These are phyloP conservation scores for Thelephora ganbajun DNA, from an alignment of 768 basidiomycete species.

Conservation along the genomic window DNA sequence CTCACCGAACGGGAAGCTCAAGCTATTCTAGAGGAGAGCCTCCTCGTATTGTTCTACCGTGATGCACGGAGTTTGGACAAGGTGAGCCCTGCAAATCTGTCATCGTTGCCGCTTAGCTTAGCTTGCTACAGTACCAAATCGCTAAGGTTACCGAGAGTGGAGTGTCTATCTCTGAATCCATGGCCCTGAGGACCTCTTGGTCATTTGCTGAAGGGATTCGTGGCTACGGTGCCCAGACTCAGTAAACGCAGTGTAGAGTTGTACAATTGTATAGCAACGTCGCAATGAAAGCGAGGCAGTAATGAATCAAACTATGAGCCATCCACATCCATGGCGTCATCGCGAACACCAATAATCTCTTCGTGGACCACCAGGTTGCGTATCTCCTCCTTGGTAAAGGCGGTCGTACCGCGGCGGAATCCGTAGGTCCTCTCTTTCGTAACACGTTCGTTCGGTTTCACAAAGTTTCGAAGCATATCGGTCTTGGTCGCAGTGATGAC, in stretches of 20 bases:
- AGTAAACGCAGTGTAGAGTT: slow-evolving; percentile 27
- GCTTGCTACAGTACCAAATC: slow-evolving; percentile 73
- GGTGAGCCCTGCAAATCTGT: slow-evolving; percentile 29
- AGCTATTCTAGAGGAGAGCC: slow-evolving; percentile 67
- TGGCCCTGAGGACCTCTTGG: slow-evolving; percentile 71
- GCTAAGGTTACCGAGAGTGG: slow-evolving; percentile 75
- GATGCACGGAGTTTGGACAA: slow-evolving; percentile 94
- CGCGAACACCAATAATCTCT: slow-evolving; percentile 28
- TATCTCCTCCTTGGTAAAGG: slow-evolving; percentile 73
- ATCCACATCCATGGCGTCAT: slow-evolving; percentile 65
- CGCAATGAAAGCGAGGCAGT: neutral
- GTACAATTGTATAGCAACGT: neutral
- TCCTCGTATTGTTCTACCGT: slow-evolving; percentile 92
- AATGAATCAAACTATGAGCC: neutral
- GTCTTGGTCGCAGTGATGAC: slow-evolving; percentile 79
- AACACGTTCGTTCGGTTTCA: slow-evolving; percentile 79
- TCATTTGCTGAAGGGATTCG: slow-evolving; percentile 83
- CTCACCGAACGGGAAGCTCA: slow-evolving; percentile 72
- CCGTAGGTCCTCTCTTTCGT: slow-evolving; percentile 54
- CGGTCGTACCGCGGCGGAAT: slow-evolving; percentile 81
- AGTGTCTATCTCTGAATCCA: slow-evolving; percentile 65
- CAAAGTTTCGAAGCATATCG: slow-evolving; percentile 89
- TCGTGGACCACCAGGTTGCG: slow-evolving; percentile 62
- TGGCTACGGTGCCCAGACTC: slow-evolving; percentile 86
- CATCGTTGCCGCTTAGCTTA: neutral